Conservation (phyloP, 2,329 filamentous ascomycete species). For the Claviceps quebecensis region DNA sequence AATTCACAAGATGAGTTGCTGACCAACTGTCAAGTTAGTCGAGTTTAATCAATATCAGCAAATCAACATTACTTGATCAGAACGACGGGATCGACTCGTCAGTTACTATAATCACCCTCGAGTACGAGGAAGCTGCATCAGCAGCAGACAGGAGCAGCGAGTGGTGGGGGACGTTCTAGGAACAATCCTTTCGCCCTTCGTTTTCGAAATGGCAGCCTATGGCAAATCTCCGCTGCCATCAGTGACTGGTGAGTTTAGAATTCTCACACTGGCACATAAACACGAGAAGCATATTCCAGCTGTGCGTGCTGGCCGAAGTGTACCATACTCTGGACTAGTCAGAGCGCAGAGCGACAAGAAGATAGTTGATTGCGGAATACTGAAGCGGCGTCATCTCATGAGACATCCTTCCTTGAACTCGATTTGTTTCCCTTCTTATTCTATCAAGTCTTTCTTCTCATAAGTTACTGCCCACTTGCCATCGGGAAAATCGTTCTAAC, state of each 20-base stretch:
- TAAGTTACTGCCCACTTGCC: neutral
- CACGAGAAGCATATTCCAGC: neutral
- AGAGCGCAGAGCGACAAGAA: neutral
- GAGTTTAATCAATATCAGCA: conserved; percentile 33
- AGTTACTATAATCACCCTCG: conserved; percentile 36
- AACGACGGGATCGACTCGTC: conserved; percentile 45
- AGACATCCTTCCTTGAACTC: neutral
- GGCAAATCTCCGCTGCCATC: conserved; percentile 67
- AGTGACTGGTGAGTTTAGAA: conserved; percentile 63
- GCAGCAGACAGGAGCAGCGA: conserved; percentile 24
- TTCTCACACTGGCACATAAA: neutral
- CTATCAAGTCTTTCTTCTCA: neutral
- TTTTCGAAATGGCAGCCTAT: conserved; percentile 33
- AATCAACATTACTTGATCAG: conserved; percentile 39
- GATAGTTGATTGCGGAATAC: neutral
- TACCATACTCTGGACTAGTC: neutral
- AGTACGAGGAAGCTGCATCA: conserved; percentile 39
- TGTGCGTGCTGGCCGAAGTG: neutral
- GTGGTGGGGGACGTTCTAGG: conserved; percentile 38
- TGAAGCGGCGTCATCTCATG: neutral
- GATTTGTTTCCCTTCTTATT: neutral
- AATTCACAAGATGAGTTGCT: neutral
- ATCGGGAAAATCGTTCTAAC: conserved; percentile 2
- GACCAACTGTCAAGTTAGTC: conserved; percentile 22
- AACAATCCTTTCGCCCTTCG: conserved; percentile 38